These are phyloP conservation scores for Monosporascus sp. DNA, from an alignment of 2,329 filamentous ascomycete species.

Conservation along the genomic window DNA sequence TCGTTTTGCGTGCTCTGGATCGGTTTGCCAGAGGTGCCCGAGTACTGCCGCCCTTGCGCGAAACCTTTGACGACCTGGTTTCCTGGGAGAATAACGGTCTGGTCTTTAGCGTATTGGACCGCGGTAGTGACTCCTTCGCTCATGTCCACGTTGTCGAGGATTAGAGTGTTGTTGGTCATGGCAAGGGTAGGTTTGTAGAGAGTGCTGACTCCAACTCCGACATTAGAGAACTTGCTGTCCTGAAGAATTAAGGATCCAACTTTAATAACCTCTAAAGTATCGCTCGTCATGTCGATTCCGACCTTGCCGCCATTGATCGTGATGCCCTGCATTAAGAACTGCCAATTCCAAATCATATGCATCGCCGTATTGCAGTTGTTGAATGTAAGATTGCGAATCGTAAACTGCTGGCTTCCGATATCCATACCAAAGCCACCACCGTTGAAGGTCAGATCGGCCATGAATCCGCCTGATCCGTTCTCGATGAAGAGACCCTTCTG, in stretches of 20 bases:
- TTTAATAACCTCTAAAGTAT: slow-evolving; percentile 57
- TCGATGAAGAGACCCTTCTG: slow-evolving; percentile 82
- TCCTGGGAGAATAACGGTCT: slow-evolving; percentile 60
- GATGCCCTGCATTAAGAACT: slow-evolving; percentile 74
- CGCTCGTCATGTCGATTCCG: slow-evolving; percentile 73
- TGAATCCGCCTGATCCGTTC: slow-evolving; percentile 79
- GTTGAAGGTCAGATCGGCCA: slow-evolving; percentile 79
- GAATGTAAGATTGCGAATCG: slow-evolving; percentile 76
- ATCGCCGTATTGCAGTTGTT: slow-evolving; percentile 78
- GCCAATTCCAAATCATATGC: slow-evolving; percentile 91
- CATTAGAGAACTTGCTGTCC: slow-evolving; percentile 75
- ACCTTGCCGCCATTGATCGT: slow-evolving; percentile 69
- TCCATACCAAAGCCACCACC: slow-evolving; percentile 75
- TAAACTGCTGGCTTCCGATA: slow-evolving; percentile 84
- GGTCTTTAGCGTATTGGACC: slow-evolving; percentile 54
- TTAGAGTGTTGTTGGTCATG: slow-evolving; percentile 71
- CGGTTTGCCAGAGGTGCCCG: slow-evolving; percentile 39
- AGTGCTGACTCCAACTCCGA: slow-evolving; percentile 70
- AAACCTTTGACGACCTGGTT: slow-evolving; percentile 67
- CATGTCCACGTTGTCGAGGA: slow-evolving; percentile 90
- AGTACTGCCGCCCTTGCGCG: slow-evolving; percentile 75
- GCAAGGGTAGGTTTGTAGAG: slow-evolving; percentile 61
- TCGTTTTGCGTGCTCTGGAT: slow-evolving; percentile 56
- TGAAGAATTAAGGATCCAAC: slow-evolving; percentile 82
- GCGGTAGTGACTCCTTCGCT: slow-evolving; percentile 59